These are phyloP conservation scores for Chaetomiaceae sp. DNA, from an alignment of 2,329 filamentous ascomycete genomes.

Conservation along the genomic window DNA sequence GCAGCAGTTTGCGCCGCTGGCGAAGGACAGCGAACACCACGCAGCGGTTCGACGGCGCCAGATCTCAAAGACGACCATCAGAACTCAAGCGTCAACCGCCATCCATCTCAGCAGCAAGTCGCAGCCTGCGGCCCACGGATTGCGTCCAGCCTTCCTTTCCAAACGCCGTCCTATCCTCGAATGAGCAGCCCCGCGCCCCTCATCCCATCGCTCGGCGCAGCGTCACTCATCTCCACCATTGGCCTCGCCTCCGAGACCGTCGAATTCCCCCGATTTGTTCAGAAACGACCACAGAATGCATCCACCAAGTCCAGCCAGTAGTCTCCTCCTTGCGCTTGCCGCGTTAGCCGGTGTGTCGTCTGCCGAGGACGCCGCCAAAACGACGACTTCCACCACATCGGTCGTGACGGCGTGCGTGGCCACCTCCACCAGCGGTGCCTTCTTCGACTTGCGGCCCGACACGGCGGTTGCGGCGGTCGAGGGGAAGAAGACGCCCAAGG, in stretches of 20 bases:
- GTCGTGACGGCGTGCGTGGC: slow-evolving; percentile 49
- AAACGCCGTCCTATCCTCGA: background rate
- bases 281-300: slow-evolving; percentile 19
- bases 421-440: slow-evolving; percentile 49
- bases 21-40: slow-evolving; percentile 9
- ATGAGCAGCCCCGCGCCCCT: slow-evolving; percentile 5
- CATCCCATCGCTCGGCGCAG: slow-evolving; percentile 10
- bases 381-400: slow-evolving; percentile 33
- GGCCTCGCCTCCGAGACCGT: background rate
- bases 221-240: slow-evolving; percentile 5
- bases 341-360: slow-evolving; percentile 27
- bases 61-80: no score
- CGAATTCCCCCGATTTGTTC: background rate
- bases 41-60: no score
- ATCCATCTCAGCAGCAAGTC: no score
- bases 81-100: no score
- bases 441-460: slow-evolving; percentile 54
- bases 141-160: background rate
- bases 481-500: slow-evolving; percentile 38
- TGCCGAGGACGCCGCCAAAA: slow-evolving; percentile 17
- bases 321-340: slow-evolving; percentile 31
- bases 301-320: slow-evolving; percentile 14
- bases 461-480: slow-evolving; percentile 41
- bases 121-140: background rate
- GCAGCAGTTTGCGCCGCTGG: background rate